Conservation (phyloP, 192 early-diverging fungal genomes). For the Podila horticola region DNA sequence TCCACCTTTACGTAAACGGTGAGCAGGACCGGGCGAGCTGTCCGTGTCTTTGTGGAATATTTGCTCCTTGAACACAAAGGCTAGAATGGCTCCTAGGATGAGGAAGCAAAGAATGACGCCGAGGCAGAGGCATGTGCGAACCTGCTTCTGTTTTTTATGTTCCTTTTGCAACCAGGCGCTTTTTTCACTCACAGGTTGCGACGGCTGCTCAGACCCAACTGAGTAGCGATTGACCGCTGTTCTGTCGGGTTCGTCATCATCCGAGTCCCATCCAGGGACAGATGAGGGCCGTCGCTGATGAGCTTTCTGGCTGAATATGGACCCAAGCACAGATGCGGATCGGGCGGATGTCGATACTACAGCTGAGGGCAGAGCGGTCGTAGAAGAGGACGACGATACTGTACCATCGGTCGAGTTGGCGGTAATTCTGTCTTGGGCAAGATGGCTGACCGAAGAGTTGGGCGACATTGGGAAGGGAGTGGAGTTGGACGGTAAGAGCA, state of each 20-base stretch:
- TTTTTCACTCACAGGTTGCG: constrained; percentile 16
- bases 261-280: constrained; percentile 41
- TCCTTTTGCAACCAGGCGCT: constrained; percentile 29
- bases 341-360: not conserved
- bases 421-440: not conserved
- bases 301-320: constrained; percentile 10
- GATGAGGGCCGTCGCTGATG: constrained; percentile 11
- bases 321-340: constrained; percentile 11
- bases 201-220: not conserved
- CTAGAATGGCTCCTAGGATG: constrained; percentile 18
- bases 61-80: constrained; percentile 23
- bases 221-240: not conserved
- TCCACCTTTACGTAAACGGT: not conserved
- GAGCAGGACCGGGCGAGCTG: not conserved
- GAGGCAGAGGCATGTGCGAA: constrained; percentile 30
- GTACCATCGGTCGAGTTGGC: not conserved
- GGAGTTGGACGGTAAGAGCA: not conserved
- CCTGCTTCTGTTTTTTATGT: constrained; percentile 19
- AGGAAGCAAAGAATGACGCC: constrained; percentile 29
- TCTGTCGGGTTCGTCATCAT: constrained; percentile 28
- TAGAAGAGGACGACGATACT: not conserved
- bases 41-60: not conserved
- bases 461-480: not conserved
- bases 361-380: not conserved
- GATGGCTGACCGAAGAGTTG: not conserved